Evolutionary conservation across 2,329 filamentous ascomycete genomes (phyloP), one percentile per base, ranked within the genome.

Genomic region (Fusarium sp.): DNA sequence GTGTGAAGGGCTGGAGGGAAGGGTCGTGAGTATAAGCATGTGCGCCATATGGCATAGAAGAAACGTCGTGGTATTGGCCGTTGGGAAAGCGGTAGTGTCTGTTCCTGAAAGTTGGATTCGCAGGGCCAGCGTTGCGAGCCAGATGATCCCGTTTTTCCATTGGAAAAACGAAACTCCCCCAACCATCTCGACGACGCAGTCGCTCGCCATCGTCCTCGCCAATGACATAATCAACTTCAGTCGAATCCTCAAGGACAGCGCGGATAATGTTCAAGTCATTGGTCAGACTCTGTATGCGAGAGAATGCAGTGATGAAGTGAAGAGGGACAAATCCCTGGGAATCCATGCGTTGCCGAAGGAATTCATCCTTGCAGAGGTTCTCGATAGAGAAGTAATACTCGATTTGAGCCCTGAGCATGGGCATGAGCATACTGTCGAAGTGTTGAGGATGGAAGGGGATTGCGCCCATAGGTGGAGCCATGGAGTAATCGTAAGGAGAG

Each of bases 361-460:
- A 98, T 75, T 93, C 86, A 76, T 99, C 96, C 81, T 97, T 98
- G 85, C 93, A 92, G 49, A 98, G 86, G 77, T 99, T 99, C 76
- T 98, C 93, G 28, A 97, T 88, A 1, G 95, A 98, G 81, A 99
- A 97, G 81, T 99, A 99, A 83, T 98, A 99, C 75, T 97, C 93
- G 37, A 94, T 87, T 76, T 86, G 83, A 69, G 77, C 78, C 56
- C 81, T 84, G 48, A 88, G 77, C 46, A 84, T 77, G 6, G 79
- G 72, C 37, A 84, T 46, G 18, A 79, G 52, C 68, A 79, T 71
- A 75, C 91, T 89, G 73, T 86, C 66, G 83, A 85, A 75, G 88
- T 87, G 86, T 8, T 75, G 87, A 46, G 74, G 75, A 46, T 77
- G 77, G 66, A 75, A 79, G 20, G 78, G 72, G 54, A 80, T 71